Evolutionary conservation across 139 green algal genomes (phyloP).

Genomic region (Chlorella vulgaris): DNA sequence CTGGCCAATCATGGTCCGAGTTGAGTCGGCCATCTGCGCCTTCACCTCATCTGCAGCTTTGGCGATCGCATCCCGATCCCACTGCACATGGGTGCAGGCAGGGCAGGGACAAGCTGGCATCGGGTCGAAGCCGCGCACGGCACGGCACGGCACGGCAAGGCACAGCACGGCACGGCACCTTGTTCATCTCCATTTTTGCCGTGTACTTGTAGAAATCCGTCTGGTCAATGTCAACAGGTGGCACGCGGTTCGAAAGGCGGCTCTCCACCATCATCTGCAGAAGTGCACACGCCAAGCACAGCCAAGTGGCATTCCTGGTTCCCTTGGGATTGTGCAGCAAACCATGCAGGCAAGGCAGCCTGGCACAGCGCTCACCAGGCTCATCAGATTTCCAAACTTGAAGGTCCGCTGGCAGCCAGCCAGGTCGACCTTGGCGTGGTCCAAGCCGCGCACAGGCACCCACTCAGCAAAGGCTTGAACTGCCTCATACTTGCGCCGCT

Average conservation of each 20-base stretch:
- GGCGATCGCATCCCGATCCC: slow-evolving; percentile 14
- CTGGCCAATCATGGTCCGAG: slow-evolving; percentile 19
- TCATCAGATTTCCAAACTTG: slow-evolving; percentile 34
- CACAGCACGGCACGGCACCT: background rate
- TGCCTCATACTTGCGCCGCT: background rate
- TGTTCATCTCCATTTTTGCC: background rate
- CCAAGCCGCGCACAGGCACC: slow-evolving; percentile 33
- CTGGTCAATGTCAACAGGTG: background rate
- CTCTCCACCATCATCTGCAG: slow-evolving; percentile 34
- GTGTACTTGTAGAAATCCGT: slow-evolving; percentile 39
- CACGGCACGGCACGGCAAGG: background rate
- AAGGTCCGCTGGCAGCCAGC: slow-evolving; percentile 27
- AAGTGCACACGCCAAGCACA: background rate
- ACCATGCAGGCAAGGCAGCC: background rate
- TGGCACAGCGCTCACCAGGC: slow-evolving; percentile 1
- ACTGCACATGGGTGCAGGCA: background rate
- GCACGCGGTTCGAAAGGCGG: background rate
- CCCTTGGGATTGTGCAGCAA: no score
- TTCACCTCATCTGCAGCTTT: background rate
- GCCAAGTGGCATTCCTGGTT: background rate
- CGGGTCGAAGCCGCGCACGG: background rate
- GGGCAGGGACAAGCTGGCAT: background rate
- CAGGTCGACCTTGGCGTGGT: background rate
- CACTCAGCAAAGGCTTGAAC: slow-evolving; percentile 29
- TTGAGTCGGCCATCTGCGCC: slow-evolving; percentile 14